phyloP scores from a whole-genome alignment of 2,329 filamentous ascomycete genomes.

The Penicillium sp. region DNA sequence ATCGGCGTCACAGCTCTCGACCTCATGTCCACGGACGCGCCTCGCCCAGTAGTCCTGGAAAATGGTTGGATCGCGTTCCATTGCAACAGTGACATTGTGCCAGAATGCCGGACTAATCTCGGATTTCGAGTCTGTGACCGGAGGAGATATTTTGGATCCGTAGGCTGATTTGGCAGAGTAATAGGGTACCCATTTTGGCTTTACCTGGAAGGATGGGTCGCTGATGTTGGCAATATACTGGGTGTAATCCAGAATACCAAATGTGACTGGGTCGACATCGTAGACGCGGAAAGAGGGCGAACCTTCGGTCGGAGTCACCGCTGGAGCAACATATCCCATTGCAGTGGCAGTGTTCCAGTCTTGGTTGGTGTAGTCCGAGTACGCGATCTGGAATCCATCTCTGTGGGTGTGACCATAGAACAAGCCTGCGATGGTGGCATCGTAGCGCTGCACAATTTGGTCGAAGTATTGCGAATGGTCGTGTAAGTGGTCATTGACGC shows the following conservation, averaged over 20 bases:
- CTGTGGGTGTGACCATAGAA: slow-evolving; percentile 60
- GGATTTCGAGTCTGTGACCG: slow-evolving; percentile 37
- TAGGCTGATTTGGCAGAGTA: slow-evolving; percentile 59
- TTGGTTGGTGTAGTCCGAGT: slow-evolving; percentile 49
- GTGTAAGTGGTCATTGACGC: slow-evolving; percentile 52
- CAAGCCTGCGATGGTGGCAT: slow-evolving; percentile 54
- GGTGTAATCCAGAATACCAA: slow-evolving; percentile 54
- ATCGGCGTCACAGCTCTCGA: slow-evolving; percentile 42
- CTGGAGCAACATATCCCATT: slow-evolving; percentile 56
- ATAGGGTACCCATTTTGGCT: slow-evolving; percentile 55
- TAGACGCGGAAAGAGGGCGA: slow-evolving; percentile 60
- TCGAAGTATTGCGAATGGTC: slow-evolving; percentile 55
- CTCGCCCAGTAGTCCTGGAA: slow-evolving; percentile 52
- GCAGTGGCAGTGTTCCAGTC: slow-evolving; percentile 47
- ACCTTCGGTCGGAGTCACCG: slow-evolving; percentile 56
- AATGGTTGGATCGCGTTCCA: slow-evolving; percentile 45
- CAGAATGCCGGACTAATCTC: slow-evolving; percentile 60
- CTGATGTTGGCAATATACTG: slow-evolving; percentile 57
- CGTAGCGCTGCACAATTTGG: slow-evolving; percentile 55
- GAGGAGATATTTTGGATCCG: slow-evolving; percentile 47
- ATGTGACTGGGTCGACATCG: slow-evolving; percentile 58
- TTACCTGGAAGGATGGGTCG: slow-evolving; percentile 45
- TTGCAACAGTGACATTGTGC: slow-evolving; percentile 55
- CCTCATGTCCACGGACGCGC: slow-evolving; percentile 50
- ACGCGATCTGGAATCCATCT: slow-evolving; percentile 58